phyloP scores from a whole-genome alignment of 2,329 filamentous ascomycete genomes.

The Alternaria arborescens region DNA sequence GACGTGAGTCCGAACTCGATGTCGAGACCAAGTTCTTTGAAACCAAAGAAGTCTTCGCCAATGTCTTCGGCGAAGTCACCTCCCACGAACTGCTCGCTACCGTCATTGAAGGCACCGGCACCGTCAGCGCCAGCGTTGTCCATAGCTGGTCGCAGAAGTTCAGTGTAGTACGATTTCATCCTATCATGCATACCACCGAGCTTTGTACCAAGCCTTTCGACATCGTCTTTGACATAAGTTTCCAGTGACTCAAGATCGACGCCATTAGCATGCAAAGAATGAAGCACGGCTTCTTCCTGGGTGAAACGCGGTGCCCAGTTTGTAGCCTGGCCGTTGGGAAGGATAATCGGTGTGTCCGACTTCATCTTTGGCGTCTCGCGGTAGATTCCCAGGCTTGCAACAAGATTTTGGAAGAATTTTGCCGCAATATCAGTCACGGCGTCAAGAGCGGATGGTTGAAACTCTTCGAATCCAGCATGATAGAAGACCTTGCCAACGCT shows the following conservation, averaged over 20 bases:
- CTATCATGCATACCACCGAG: constrained; percentile 88
- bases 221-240: constrained; percentile 87
- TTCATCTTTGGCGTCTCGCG: constrained; percentile 81
- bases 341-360: constrained; percentile 50
- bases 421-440: constrained; percentile 87
- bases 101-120: constrained; percentile 91
- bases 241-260: constrained; percentile 84
- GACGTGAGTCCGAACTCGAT: constrained; percentile 89
- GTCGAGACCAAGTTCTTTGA: constrained; percentile 92
- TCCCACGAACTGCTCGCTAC: constrained; percentile 94
- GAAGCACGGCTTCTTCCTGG: constrained; percentile 84
- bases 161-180: constrained; percentile 92
- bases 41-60: constrained; percentile 98
- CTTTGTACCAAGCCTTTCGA: constrained; percentile 84
- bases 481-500: constrained; percentile 96
- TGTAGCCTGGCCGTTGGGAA: constrained; percentile 42
- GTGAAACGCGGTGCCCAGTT: constrained; percentile 74
- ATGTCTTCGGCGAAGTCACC: constrained; percentile 98
- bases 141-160: constrained; percentile 89
- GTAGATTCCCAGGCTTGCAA: constrained; percentile 81
- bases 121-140: constrained; percentile 81
- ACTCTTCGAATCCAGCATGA: constrained; percentile 94
- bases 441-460: constrained; percentile 93
- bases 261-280: constrained; percentile 85
- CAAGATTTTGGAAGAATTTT: constrained; percentile 88